Evolutionary conservation across 192 early-diverging fungal genomes (phyloP).

Genomic region (Umbelopsis sp.): DNA sequence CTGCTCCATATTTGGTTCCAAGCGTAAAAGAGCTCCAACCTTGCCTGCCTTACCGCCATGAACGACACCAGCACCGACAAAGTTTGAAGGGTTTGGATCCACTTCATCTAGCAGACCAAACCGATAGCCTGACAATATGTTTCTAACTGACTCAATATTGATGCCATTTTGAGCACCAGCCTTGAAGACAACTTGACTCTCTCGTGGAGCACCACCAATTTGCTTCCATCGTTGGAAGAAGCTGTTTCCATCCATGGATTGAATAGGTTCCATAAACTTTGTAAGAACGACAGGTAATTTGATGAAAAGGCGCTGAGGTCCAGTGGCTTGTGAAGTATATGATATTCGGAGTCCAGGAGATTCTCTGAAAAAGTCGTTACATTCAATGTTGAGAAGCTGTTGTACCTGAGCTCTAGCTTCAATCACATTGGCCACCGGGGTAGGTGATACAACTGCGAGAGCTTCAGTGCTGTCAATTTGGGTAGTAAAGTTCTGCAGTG

Average conservation of each 20-base stretch:
- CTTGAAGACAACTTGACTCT: constrained; percentile 75
- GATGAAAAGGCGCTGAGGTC: constrained; percentile 53
- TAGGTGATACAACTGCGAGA: constrained; percentile 51
- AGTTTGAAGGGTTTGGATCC: constrained; percentile 88
- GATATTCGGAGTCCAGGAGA: constrained; percentile 70
- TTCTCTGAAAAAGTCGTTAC: constrained; percentile 56
- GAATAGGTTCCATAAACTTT: constrained; percentile 88
- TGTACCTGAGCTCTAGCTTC: constrained; percentile 72
- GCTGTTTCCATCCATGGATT: constrained; percentile 65
- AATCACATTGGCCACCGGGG: constrained; percentile 59
- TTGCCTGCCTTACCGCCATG: constrained; percentile 73
- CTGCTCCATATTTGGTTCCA: constrained; percentile 85
- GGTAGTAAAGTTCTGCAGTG: constrained; percentile 65
- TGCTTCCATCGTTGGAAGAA: constrained; percentile 96
- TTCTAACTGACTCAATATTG: constrained; percentile 52
- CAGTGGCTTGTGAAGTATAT: constrained; percentile 60
- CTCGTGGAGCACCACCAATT: constrained; percentile 86
- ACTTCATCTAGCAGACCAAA: constrained; percentile 79
- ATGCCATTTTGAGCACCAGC: constrained; percentile 39
- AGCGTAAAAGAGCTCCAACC: constrained; percentile 86
- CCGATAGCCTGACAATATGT: constrained; percentile 65
- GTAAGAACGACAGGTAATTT: constrained; percentile 78
- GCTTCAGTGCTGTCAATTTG: constrained; percentile 53
- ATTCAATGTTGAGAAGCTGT: constrained; percentile 83
- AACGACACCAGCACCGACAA: constrained; percentile 89